Evolutionary conservation across 2,329 filamentous ascomycete species (phyloP).

Genomic region (Tolypocladium sp.): DNA sequence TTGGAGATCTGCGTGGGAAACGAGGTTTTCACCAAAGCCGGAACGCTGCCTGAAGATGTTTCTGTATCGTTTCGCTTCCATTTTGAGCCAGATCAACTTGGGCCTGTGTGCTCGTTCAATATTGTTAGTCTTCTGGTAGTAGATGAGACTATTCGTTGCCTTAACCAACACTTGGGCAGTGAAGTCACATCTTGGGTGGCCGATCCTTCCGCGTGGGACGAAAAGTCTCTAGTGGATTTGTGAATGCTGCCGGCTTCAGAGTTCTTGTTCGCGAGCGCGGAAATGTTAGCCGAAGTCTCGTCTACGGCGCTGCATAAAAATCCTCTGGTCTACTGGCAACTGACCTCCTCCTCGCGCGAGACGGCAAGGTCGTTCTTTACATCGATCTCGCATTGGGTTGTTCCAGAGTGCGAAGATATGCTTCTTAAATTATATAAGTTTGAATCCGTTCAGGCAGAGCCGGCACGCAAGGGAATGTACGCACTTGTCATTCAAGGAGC

Average conservation of each 20-base stretch:
- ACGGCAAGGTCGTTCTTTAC: no score
- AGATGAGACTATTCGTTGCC: not conserved
- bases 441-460: no score
- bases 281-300: not conserved
- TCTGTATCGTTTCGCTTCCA: not conserved
- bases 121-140: not conserved
- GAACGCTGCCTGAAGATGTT: not conserved
- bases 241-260: not conserved
- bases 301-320: not conserved
- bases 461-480: no score
- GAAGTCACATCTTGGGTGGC: not conserved
- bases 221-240: not conserved
- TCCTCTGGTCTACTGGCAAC: conserved; percentile 12
- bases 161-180: not conserved
- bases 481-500: no score
- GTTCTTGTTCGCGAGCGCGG: not conserved
- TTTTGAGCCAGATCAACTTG: not conserved
- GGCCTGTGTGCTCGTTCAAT: not conserved
- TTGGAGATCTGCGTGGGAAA: not conserved
- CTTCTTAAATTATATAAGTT: no score
- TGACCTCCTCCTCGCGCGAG: no score
- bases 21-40: not conserved
- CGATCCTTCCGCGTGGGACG: not conserved
- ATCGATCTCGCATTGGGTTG: no score
- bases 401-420: no score